Evolutionary conservation across 495 filamentous ascomycete genomes (phyloP).

Genomic region (Aspergillus taichungensis): DNA sequence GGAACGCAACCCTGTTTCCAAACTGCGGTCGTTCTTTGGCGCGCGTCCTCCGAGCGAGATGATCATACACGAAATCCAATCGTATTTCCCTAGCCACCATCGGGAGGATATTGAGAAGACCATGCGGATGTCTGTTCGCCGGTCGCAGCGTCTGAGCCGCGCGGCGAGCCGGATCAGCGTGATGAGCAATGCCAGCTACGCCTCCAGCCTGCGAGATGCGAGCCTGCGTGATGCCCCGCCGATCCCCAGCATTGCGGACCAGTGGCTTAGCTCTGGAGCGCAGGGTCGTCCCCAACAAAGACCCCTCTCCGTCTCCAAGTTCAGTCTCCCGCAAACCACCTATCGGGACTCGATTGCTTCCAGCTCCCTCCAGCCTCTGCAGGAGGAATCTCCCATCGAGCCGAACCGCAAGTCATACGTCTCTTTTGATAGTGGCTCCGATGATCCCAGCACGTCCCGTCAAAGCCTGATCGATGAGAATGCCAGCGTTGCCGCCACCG

Average conservation of each 20-base stretch:
- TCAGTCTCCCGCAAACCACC: constrained; percentile 46
- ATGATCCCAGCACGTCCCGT: constrained; percentile 57
- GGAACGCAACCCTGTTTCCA: constrained; percentile 44
- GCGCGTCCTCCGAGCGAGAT: constrained; percentile 90
- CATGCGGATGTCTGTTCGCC: constrained; percentile 78
- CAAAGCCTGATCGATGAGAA: constrained; percentile 82
- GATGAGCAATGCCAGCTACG: constrained; percentile 86
- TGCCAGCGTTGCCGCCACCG: constrained; percentile 57
- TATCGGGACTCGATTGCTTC: constrained; percentile 85
- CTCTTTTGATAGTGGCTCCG: constrained; percentile 81
- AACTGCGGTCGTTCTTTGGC: constrained; percentile 74
- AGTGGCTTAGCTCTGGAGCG: constrained; percentile 60
- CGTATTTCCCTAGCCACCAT: constrained; percentile 94
- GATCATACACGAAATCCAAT: constrained; percentile 89
- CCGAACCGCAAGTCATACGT: constrained; percentile 94
- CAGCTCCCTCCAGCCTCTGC: constrained; percentile 76
- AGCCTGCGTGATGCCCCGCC: constrained; percentile 56
- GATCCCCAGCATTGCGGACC: constrained; percentile 92
- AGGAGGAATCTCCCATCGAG: constrained; percentile 85
- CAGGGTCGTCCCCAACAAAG: constrained; percentile 39
- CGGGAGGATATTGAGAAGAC: constrained; percentile 90
- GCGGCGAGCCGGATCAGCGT: constrained; percentile 88
- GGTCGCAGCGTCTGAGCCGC: constrained; percentile 82
- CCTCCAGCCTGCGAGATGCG: constrained; percentile 74
- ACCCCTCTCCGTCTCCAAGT: constrained; percentile 54